phyloP scores from a whole-genome alignment of 805 yeast species.

The Wickerhamiella musiphila region DNA sequence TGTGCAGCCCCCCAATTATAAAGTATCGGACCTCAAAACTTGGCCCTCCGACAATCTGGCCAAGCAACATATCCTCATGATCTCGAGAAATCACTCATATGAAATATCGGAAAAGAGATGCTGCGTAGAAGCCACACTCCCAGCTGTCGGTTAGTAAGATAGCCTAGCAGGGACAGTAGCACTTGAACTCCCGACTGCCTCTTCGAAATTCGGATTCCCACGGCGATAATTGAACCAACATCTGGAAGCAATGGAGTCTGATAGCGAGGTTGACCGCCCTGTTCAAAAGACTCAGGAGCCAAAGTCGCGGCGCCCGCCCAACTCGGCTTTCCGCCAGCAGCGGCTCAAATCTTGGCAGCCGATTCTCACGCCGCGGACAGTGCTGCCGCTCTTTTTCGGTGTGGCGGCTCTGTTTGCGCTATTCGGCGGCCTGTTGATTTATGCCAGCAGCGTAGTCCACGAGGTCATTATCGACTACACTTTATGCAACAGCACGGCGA shows the following conservation, averaged over 20 bases:
- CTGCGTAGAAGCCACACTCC: no score
- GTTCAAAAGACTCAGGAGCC: conserved; percentile 17
- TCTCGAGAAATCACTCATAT: no score
- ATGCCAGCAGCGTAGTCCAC: conserved; percentile 66
- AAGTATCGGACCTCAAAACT: no score
- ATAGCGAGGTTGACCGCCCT: conserved; percentile 20
- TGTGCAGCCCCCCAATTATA: no score
- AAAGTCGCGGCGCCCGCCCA: conserved; percentile 27
- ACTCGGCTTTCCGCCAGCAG: conserved; percentile 34
- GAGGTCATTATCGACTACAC: conserved; percentile 61
- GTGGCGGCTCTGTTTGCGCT: conserved; percentile 75
- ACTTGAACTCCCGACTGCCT: no score
- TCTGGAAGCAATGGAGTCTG: conserved; percentile 23
- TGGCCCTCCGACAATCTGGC: no score
- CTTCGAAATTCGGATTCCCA: no score
- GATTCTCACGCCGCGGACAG: conserved; percentile 78
- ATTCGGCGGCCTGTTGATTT: conserved; percentile 68
- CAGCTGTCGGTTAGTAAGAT: no score
- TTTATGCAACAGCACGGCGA: conserved; percentile 36
- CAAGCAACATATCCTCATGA: no score
- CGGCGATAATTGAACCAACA: no score
- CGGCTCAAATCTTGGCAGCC: conserved; percentile 66
- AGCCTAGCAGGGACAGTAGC: no score
- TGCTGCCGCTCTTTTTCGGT: conserved; percentile 62
- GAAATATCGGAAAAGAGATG: no score